Base-by-base conservation (phyloP, 2,329 filamentous ascomycete species). In the Ophiostoma angusticollis region DNA sequence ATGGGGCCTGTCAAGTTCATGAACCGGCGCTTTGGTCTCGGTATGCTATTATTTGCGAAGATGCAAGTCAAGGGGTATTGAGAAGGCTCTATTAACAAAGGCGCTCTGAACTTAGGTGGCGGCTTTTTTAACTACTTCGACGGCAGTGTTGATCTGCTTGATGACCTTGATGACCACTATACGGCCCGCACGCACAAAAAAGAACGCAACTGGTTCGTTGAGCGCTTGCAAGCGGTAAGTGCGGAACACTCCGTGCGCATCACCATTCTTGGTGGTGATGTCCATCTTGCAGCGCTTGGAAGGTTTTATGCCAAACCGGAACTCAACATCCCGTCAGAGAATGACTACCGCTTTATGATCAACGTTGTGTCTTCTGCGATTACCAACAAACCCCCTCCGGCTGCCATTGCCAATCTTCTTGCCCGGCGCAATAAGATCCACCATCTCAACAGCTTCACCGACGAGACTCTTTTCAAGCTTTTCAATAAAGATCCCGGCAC, bases 131-230 rank as follows among this genome's bases (percentile, higher is more conserved):
- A 96, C 59, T 73, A 85, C 41, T 95, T 96, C 49, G 89, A 95
- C 50, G 89, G 89, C 36, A 87, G 82, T 40, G 82, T 95, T 18
- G 91, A 96, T 61, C 76, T 96, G 18, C 67, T 94, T 13, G 87
- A 95, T 55, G 86, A 93, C 50, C 68, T 94, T 16, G 89, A 96
- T 57, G 91, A 98, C 57, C 91, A 98, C 55, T 95, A 95, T 65
- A 95, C 89, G 2, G 84, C 87, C 6, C 77, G 77, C 46, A 85
- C 86, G 36, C 89, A 96, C 67, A 96, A 95, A 61, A 72, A 74
- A 43, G 89, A 96, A 65, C 82, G 89, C 31, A 78, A 78, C 41
- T 68, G 75, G 28, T 67, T 96, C 31, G 68, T 98, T 29, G 73
- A 85, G 51, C 76, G 83, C 48, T 68, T 98, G 28, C 91, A 98